Evolutionary conservation across 169 alveolate genomes (phyloP).

Genomic region (Babesia divergens): DNA sequence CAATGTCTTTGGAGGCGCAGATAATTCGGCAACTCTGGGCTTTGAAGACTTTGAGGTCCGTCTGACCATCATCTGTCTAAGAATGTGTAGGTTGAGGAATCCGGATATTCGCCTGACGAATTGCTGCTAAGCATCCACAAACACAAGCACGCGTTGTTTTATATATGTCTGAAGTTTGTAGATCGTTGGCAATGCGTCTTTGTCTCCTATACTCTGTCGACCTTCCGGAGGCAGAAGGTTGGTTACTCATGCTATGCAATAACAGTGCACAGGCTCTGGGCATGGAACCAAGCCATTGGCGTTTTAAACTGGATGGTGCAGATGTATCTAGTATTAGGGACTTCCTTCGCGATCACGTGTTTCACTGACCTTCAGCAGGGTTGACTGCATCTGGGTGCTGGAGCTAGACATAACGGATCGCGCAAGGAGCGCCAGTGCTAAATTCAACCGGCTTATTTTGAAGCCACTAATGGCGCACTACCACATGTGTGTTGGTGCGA

Average conservation of each 20-base stretch:
- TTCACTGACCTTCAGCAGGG: constrained; percentile 2
- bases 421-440: not conserved
- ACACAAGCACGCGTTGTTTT: not conserved
- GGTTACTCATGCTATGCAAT: not conserved
- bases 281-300: not conserved
- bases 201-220: constrained; percentile 2
- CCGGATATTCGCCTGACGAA: constrained; percentile 3
- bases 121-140: constrained; percentile 35
- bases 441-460: no score
- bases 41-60: constrained; percentile 44
- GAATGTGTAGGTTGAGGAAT: constrained; percentile 40
- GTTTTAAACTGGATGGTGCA: not conserved
- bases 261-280: constrained; percentile 6
- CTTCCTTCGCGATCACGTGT: not conserved
- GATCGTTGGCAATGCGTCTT: constrained; percentile 16
- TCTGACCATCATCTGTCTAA: not conserved
- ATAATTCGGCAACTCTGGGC: not conserved
- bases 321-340: constrained; percentile 13
- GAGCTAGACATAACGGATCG: not conserved
- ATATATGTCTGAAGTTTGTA: constrained; percentile 22
- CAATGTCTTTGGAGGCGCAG: not conserved
- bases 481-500: no score
- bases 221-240: constrained; percentile 44
- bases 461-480: not conserved
- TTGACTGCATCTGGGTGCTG: constrained; percentile 35